Base-by-base conservation (phyloP, 768 basidiomycete species). In the Termitomyces sp. region DNA sequence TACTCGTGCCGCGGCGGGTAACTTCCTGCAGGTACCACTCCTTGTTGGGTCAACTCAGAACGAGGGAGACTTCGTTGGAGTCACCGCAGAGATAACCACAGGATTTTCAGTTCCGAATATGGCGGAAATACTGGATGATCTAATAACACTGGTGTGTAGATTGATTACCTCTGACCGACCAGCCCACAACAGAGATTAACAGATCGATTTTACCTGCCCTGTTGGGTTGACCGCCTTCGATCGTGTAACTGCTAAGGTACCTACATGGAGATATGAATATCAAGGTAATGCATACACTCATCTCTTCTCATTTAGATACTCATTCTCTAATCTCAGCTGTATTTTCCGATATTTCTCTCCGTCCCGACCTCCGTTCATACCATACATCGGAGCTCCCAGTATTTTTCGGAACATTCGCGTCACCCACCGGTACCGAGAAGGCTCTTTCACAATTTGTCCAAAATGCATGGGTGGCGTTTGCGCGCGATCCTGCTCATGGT, bases 401-500 rank as follows among this genome's bases (percentile, higher is more conserved):
- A 24, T 69, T 75, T 35, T 79, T 78, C 58, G 76, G 75, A 1
- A 74, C 72, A 6, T 71, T 69, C 60, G 5, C 46, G 65, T 22
- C 50, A 61, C 33, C 60, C 63, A 33, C 67, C 67, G 15, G 71
- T 69, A 5, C 55, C 65, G 16, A 63, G 32, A 13, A 74, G 6
- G 70, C 67, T 0, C 70, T 78, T 11, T 78, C 77, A 1, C 66
- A 61, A 49, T 74, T 70, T 54, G 61, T 77, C 1, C 75, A 77
- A 63, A 61, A 66, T 11, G 75, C 74, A 0, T 79, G 77, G 78
- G 75, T 76, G 7, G 68, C 73, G 7, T 79, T 79, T 58, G 77
- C 77, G 9, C 69, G 73, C 20, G 71, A 78, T 61, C 78, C 77
- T 0, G 52, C 53, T 12, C 54, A 71, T 5, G 76, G 74, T 1